A percentile compares a stretch with the other conserved stretches of the same genome.
Evolutionary conservation across 1,284 basidiomycete genomes (phyloP).

Genomic region (Calocybe gambosa): DNA sequence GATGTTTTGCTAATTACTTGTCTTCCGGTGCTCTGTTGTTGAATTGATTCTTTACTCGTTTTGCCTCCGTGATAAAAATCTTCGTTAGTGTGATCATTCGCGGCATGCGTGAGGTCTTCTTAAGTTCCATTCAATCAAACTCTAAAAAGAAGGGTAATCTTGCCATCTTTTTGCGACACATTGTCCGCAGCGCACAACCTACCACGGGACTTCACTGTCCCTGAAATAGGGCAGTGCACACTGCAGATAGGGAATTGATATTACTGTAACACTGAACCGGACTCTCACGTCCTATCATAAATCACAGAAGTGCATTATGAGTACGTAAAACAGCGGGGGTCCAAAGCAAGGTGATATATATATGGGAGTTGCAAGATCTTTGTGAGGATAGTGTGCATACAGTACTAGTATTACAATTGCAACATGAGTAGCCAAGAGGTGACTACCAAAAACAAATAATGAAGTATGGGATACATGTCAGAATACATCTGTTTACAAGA

Average conservation of each 20-base stretch:
- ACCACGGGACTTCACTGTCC: background rate
- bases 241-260: background rate
- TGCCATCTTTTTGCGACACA: background rate
- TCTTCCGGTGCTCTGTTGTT: too few relatives aligned
- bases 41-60: too few relatives aligned
- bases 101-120: too few relatives aligned
- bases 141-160: background rate
- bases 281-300: too few relatives aligned
- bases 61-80: too few relatives aligned
- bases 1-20: too few relatives aligned
- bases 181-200: background rate
- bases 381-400: background rate
- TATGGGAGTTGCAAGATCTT: background rate
- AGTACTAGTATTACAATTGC: background rate
- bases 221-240: background rate
- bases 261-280: too few relatives aligned
- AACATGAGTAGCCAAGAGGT: background rate
- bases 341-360: background rate
- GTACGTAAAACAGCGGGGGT: too few relatives aligned
- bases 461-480: background rate
- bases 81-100: too few relatives aligned
- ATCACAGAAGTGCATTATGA: background rate
- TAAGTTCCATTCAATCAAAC: too few relatives aligned
- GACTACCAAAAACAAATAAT: background rate
- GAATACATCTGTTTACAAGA: background rate